phyloP scores from a whole-genome alignment of 176 grass and related monocot genomes.

The Poa annua region DNA sequence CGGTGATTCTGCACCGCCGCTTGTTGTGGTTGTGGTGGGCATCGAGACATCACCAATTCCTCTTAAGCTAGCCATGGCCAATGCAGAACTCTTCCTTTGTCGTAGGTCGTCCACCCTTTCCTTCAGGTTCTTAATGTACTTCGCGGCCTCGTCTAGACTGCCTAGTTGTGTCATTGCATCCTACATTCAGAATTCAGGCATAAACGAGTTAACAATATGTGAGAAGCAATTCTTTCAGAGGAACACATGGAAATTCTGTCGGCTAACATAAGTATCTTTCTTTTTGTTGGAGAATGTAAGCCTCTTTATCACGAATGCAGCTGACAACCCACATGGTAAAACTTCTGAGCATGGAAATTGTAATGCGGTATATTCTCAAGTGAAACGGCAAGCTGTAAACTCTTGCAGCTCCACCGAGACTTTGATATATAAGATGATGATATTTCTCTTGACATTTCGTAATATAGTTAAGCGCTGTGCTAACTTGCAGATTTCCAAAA shows the following conservation, averaged over 20 bases:
- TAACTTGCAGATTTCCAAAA: neutral
- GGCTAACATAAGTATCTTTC: neutral
- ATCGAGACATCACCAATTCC: neutral
- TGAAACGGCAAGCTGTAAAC: neutral
- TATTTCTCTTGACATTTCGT: neutral
- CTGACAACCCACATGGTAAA: no score
- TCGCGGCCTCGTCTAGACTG: constrained; percentile 53
- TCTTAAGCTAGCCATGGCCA: neutral
- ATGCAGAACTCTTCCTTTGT: constrained; percentile 28
- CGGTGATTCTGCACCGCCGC: neutral
- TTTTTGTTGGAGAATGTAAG: neutral
- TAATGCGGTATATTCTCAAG: neutral
- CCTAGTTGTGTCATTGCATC: constrained; percentile 45
- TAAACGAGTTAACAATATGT: neutral
- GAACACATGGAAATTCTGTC: neutral
- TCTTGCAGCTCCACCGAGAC: neutral
- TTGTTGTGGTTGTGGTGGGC: neutral
- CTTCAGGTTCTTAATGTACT: constrained; percentile 63
- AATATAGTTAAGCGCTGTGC: neutral
- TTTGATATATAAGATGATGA: no score
- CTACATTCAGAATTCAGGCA: constrained; percentile 21
- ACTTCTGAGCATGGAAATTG: neutral
- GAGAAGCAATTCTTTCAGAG: neutral
- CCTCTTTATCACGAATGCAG: neutral
- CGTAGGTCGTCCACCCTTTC: constrained; percentile 51